Evolutionary conservation across 805 yeast genomes (phyloP), one percentile per base, ranked within the genome.

Genomic region (Yamadazyma scolyti): DNA sequence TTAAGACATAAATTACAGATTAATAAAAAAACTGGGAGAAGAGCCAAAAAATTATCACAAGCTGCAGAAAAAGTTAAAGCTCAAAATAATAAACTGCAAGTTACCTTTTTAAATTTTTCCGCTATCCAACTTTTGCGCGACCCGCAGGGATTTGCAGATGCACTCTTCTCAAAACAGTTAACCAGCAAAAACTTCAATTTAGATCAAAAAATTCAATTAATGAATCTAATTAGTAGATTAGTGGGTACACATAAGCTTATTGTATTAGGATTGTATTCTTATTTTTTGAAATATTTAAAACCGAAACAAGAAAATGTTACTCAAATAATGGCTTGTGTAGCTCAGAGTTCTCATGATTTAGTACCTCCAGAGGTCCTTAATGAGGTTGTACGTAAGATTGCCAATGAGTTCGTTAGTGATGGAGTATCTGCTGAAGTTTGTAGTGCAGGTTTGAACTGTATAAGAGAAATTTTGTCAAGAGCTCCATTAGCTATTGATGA

Each of bases 371-470:
- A 93, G 55, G 77, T 79, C 10, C 74, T 93, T 38, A 66, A 73
- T 26, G 80, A 81, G 30, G 78, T 93, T 45, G 80, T 93, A 7
- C 76, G 96, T 36, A 93, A 90, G 53, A 79, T 93, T 43, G 97
- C 98, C 1, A 95, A 93, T 60, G 98, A 93, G 61, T 93, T 93
- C 50, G 96, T 93, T 16, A 83, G 95, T 44, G 97, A 93, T 52
- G 99, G 99, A 71, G 98, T 93, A 23, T 88, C 97, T 10, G 79
- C 95, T 20, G 96, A 93, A 61, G 99, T 89, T 33, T 97, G 97
- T 4, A 88, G 97, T 31, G 97, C 97, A 4, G 99, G 99, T 50
- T 72, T 93, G 44, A 93, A 93, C 58, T 85, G 97, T 3, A 90
- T 90, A 37, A 73, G 97, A 47, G 98, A 93, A 60, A 87, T 93